Conservation (phyloP, 495 filamentous ascomycete species). For the Hyphodiscus hymeniophilus region DNA sequence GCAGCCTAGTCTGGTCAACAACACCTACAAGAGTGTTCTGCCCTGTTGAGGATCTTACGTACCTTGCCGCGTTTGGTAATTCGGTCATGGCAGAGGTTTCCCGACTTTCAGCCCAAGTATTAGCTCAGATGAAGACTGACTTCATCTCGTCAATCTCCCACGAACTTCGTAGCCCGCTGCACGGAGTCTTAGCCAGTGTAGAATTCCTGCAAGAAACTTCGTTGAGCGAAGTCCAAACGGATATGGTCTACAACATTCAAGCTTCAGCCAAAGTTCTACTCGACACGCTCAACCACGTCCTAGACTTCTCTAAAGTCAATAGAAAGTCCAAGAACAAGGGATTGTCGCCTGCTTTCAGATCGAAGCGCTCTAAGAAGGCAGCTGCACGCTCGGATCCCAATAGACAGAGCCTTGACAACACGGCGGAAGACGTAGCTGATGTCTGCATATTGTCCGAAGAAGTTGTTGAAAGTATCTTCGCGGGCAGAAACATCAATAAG, state of each 20-base stretch:
- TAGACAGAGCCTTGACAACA: constrained; percentile 11
- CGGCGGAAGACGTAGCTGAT: constrained; percentile 20
- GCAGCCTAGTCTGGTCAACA: constrained; percentile 56
- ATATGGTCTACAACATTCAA: constrained; percentile 65
- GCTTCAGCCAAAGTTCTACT: constrained; percentile 67
- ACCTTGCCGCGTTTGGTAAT: constrained; percentile 47
- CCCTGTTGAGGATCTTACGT: constrained; percentile 42
- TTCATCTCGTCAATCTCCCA: constrained; percentile 69
- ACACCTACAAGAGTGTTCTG: constrained; percentile 31
- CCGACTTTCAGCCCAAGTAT: constrained; percentile 35
- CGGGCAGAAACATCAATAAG: constrained; percentile 23
- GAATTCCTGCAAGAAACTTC: constrained; percentile 58
- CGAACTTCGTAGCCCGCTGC: constrained; percentile 66
- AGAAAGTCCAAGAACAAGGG: constrained; percentile 16
- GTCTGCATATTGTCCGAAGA: constrained; percentile 31
- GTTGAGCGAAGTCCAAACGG: constrained; percentile 40
- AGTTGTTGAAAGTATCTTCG: constrained; percentile 37
- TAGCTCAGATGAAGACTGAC: constrained; percentile 50
- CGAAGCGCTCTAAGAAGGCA: constrained; percentile 14
- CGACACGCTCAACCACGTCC: constrained; percentile 71
- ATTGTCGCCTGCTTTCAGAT: background rate
- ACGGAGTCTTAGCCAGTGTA: constrained; percentile 50
- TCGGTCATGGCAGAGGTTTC: constrained; percentile 47
- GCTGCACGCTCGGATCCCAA: background rate
- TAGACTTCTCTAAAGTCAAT: constrained; percentile 59